A percentile compares a stretch with the other conserved stretches of the same genome.
Conservation (phyloP, 2,329 filamentous ascomycete species). For the Apiospora malaysiana region DNA sequence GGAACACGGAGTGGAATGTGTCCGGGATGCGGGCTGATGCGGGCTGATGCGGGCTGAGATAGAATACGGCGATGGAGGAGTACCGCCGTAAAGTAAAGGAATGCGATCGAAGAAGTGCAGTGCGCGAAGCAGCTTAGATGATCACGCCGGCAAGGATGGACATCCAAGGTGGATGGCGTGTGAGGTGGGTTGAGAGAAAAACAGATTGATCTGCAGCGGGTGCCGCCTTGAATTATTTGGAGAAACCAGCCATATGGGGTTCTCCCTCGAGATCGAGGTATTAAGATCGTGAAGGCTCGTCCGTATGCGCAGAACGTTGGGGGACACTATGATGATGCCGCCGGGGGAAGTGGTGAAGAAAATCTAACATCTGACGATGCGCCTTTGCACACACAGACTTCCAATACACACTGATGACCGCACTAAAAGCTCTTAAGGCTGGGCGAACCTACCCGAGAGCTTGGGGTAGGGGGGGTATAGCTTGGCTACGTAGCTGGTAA, state of each 20-base stretch:
- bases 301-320: constrained; percentile 12
- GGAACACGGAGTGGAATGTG: not conserved
- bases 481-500: constrained; percentile 13
- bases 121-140: constrained; percentile 30
- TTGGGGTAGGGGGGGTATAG: constrained; percentile 14
- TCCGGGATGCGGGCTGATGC: constrained; percentile 10
- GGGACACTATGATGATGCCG: constrained; percentile 6
- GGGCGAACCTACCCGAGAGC: constrained; percentile 2
- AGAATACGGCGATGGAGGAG: not conserved
- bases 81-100: not conserved
- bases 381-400: not conserved
- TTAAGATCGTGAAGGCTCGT: constrained; percentile 17
- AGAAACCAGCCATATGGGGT: constrained; percentile 35
- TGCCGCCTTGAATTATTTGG: constrained; percentile 30
- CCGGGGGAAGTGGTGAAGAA: constrained; percentile 6
- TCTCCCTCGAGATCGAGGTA: constrained; percentile 14
- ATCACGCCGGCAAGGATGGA: constrained; percentile 20
- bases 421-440: constrained; percentile 13
- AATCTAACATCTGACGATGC: constrained; percentile 19
- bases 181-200: constrained; percentile 25
- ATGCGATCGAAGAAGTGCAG: constrained; percentile 26
- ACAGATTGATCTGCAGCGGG: constrained; percentile 13
- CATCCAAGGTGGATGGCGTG: not conserved
- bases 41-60: not conserved
- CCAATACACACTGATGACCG: not conserved